Evolutionary conservation across 1,139 yeast genomes (phyloP), one percentile per base, ranked within the genome.

Genomic region (Pichia sp.): DNA sequence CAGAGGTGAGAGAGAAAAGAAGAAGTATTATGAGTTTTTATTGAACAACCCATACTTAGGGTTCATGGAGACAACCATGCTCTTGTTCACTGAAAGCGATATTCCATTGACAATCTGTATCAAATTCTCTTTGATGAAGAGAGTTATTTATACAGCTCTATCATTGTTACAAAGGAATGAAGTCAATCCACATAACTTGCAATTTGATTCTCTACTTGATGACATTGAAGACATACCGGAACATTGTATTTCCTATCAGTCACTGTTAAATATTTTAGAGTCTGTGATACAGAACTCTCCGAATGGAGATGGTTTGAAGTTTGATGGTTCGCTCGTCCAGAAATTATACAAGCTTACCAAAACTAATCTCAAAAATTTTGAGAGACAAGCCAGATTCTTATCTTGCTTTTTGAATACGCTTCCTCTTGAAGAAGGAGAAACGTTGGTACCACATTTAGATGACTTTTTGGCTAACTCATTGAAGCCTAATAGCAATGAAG

Each of bases 61-160:
- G 7, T 68, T 69, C 4, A 72, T 76, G 56, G 69, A 70, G 42
- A 81, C 78, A 55, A 62, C 73, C 4, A 64, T 77, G 10, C 61
- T 70, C 43, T 61, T 77, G 26, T 78, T 68, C 52, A 74, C 78
- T 59, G 79, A 76, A 61, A 75, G 79, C 1, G 75, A 73, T 52
- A 80, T 77, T 57, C 75, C 82, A 0, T 69, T 67, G 5, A 60
- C 57, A 16, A 57, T 58, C 4, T 46, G 64, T 26, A 50, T 59
- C 32, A 58, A 60, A 34, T 32, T 65, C 13, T 48, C 57, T 6
- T 40, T 61, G 26, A 54, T 65, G 34, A 67, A 66, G 48, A 57
- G 61, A 58, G 49, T 64, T 29, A 51, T 61, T 1, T 54, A 53
- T 31, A 50, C 59, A 7, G 36, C 55, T 1, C 51, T 57, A n/a